phyloP scores from a whole-genome alignment of 1,284 basidiomycete genomes.

The Fomitopsis palustris region DNA sequence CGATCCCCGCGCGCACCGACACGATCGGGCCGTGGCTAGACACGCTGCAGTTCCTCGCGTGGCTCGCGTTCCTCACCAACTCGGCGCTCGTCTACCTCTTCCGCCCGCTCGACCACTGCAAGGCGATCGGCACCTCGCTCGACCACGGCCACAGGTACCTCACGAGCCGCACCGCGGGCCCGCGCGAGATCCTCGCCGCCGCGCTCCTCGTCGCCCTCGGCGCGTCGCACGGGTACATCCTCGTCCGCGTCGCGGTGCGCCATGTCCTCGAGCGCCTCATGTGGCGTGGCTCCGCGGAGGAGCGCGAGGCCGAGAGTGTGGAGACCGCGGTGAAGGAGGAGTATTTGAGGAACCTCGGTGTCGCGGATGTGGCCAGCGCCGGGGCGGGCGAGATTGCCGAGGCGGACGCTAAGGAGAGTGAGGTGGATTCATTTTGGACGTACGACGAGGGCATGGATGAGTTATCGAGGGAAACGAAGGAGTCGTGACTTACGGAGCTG shows the following conservation, averaged over 20 bases:
- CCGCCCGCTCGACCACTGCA: slow-evolving; percentile 32
- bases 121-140: slow-evolving; percentile 26
- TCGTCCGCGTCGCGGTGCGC: slow-evolving; percentile 60
- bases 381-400: slow-evolving; percentile 16
- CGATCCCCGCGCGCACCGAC: slow-evolving; percentile 84
- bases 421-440: slow-evolving; percentile 50
- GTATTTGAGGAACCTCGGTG: slow-evolving; percentile 48
- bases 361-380: slow-evolving; percentile 22
- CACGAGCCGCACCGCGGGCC: slow-evolving; percentile 30
- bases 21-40: slow-evolving; percentile 95
- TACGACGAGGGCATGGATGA: slow-evolving; percentile 67
- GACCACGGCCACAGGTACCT: slow-evolving; percentile 20
- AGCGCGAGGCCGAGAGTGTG: slow-evolving; percentile 48
- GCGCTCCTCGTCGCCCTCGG: slow-evolving; percentile 74
- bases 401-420: slow-evolving; percentile 13
- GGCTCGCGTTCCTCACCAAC: slow-evolving; percentile 84
- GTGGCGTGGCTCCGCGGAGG: slow-evolving; percentile 73
- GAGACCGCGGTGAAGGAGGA: slow-evolving; percentile 63
- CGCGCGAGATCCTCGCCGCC: slow-evolving; percentile 54
- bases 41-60: slow-evolving; percentile 82
- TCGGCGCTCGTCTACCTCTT: slow-evolving; percentile 86
- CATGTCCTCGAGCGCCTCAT: slow-evolving; percentile 70
- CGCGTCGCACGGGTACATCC: slow-evolving; percentile 78
- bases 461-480: slow-evolving; percentile 59
- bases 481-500: slow-evolving; percentile 31